phyloP scores from a whole-genome alignment of 768 basidiomycete genomes.

The Suillus clintonianus region DNA sequence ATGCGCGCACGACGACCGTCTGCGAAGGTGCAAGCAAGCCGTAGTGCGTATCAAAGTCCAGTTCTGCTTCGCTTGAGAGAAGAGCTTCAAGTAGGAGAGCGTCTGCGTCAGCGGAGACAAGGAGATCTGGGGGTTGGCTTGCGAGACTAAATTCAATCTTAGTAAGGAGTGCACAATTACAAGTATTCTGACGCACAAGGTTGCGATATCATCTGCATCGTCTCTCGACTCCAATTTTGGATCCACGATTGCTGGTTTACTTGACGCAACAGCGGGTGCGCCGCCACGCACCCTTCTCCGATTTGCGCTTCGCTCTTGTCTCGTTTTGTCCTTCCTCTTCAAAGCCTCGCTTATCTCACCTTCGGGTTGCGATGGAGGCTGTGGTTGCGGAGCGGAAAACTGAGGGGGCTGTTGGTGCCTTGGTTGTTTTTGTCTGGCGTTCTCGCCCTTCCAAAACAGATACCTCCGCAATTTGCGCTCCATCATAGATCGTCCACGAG shows the following conservation, averaged over 20 bases:
- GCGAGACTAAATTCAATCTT: slow-evolving; percentile 16
- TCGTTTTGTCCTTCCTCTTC: slow-evolving; percentile 73
- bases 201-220: slow-evolving; percentile 45
- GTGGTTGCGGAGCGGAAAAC: slow-evolving; percentile 9
- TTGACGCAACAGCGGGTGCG: slow-evolving; percentile 34
- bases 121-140: slow-evolving; percentile 17
- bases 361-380: slow-evolving; percentile 23
- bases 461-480: slow-evolving; percentile 69
- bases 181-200: slow-evolving; percentile 49
- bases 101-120: slow-evolving; percentile 18
- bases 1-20: slow-evolving; percentile 82
- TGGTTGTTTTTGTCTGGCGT: slow-evolving; percentile 23
- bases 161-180: neutral
- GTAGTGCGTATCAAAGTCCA: slow-evolving; percentile 75
- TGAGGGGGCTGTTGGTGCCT: neutral
- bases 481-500: slow-evolving; percentile 78
- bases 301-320: slow-evolving; percentile 57
- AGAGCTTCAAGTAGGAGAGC: slow-evolving; percentile 25
- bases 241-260: slow-evolving; percentile 10
- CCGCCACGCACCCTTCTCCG: slow-evolving; percentile 81
- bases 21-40: slow-evolving; percentile 79
- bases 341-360: slow-evolving; percentile 68
- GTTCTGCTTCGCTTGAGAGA: slow-evolving; percentile 36
- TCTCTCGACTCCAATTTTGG: slow-evolving; percentile 17
- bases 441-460: slow-evolving; percentile 78